Evolutionary conservation across 2,329 filamentous ascomycete genomes (phyloP).

Genomic region (Herpotrichia juniperi): DNA sequence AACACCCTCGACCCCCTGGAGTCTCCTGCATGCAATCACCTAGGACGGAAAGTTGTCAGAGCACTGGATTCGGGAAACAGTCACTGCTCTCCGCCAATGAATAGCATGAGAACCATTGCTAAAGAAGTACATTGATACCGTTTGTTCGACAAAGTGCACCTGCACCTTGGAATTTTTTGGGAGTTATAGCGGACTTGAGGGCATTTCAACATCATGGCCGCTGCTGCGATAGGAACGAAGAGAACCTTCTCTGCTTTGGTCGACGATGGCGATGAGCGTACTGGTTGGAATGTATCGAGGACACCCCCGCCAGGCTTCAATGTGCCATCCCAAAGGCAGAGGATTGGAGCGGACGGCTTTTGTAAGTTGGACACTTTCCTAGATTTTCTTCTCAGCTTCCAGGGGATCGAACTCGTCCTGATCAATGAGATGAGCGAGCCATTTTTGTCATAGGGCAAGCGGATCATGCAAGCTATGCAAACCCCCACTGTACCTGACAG

Average conservation of each 20-base stretch:
- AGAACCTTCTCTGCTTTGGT: constrained; percentile 32
- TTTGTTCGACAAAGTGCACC: neutral
- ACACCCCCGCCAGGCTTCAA: constrained; percentile 5
- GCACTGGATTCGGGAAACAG: neutral
- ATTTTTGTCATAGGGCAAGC: too few relatives aligned
- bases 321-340: constrained; percentile 14
- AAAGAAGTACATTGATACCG: neutral
- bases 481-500: too few relatives aligned
- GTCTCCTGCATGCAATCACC: neutral
- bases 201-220: constrained; percentile 26
- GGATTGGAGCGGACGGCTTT: constrained; percentile 12
- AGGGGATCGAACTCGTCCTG: constrained; percentile 6
- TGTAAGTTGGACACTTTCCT: constrained; percentile 9
- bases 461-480: too few relatives aligned
- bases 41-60: neutral
- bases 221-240: constrained; percentile 33
- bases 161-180: neutral
- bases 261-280: constrained; percentile 19
- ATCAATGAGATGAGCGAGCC: too few relatives aligned
- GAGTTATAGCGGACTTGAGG: neutral
- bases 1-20: neutral
- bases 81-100: neutral
- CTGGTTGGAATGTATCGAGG: constrained; percentile 13
- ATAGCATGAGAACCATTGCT: neutral
- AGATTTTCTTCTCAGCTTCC: neutral